A percentile compares a stretch with the other conserved stretches of the same genome.
These are phyloP conservation scores for Pyricularia grisea DNA, from an alignment of 2,329 filamentous ascomycete genomes.

Conservation along the genomic window DNA sequence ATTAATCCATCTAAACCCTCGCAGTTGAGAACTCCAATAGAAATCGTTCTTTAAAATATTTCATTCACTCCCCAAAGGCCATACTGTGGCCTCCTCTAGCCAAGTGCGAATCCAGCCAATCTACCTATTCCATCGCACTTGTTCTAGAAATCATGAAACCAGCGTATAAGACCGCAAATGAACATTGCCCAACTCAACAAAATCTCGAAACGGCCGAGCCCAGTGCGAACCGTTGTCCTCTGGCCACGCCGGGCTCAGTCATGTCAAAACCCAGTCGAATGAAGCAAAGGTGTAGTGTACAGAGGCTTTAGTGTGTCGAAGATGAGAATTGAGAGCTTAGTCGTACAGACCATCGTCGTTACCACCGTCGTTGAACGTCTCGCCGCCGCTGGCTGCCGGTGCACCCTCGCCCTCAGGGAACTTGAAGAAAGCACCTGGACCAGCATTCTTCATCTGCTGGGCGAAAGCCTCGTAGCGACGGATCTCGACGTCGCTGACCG, in stretches of 20 bases:
- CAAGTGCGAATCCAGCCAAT: background rate
- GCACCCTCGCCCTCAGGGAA: slow-evolving; percentile 73
- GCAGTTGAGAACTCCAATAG: background rate
- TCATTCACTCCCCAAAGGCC: background rate
- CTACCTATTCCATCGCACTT: background rate
- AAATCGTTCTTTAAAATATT: background rate
- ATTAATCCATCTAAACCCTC: background rate
- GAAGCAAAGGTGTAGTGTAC: background rate
- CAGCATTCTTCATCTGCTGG: slow-evolving; percentile 98
- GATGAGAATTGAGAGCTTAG: slow-evolving; percentile 39
- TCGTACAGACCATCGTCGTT: slow-evolving; percentile 97
- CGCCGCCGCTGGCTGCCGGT: slow-evolving; percentile 34
- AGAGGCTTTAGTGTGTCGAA: background rate
- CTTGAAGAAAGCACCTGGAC: slow-evolving; percentile 94
- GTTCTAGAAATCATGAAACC: background rate
- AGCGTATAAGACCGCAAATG: background rate
- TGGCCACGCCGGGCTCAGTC: background rate
- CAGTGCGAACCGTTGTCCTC: background rate
- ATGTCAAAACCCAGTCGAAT: background rate
- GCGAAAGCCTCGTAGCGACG: slow-evolving; percentile 97
- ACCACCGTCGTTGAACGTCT: slow-evolving; percentile 72
- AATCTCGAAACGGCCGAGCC: background rate
- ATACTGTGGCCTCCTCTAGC: background rate
- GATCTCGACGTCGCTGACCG: slow-evolving; percentile 94
- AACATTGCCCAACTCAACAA: background rate